These are phyloP conservation scores for Francoa sonchifolia DNA, from an alignment of 441 rosid species.

Conservation along the genomic window DNA sequence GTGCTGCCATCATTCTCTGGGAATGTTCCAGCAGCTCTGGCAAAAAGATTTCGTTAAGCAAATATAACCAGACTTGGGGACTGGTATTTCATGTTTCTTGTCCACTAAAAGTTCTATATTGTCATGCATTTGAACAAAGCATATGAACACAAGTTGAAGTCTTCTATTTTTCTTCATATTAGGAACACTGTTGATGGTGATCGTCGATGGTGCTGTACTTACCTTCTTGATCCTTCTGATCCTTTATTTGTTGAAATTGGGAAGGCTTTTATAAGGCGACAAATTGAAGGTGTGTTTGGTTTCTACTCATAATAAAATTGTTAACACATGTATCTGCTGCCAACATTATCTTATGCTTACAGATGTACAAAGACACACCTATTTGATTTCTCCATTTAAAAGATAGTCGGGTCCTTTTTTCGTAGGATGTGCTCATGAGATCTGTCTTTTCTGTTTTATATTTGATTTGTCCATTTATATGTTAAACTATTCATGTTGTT, in stretches of 20 bases:
- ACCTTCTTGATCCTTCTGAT: conserved; percentile 84
- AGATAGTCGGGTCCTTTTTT: too few relatives aligned
- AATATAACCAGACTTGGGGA: conserved; percentile 82
- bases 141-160: not conserved
- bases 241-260: conserved; percentile 83
- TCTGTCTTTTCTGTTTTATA: conserved; percentile 6
- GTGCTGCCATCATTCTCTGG: conserved; percentile 98
- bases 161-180: conserved; percentile 14
- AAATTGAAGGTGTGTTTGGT: conserved; percentile 44
- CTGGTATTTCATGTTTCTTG: conserved; percentile 41
- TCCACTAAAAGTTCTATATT: not conserved
- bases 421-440: conserved; percentile 1
- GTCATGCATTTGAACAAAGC: too few relatives aligned
- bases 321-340: too few relatives aligned
- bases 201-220: conserved; percentile 93
- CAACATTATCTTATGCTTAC: too few relatives aligned
- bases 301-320: conserved; percentile 1
- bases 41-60: conserved; percentile 61
- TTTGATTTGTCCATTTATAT: not conserved
- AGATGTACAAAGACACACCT: too few relatives aligned
- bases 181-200: conserved; percentile 93
- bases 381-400: too few relatives aligned
- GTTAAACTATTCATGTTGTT: not conserved
- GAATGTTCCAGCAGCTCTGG: conserved; percentile 86
- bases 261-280: conserved; percentile 73